phyloP scores from a whole-genome alignment of 306 rosid species.

The Sechiopsis laciniata region DNA sequence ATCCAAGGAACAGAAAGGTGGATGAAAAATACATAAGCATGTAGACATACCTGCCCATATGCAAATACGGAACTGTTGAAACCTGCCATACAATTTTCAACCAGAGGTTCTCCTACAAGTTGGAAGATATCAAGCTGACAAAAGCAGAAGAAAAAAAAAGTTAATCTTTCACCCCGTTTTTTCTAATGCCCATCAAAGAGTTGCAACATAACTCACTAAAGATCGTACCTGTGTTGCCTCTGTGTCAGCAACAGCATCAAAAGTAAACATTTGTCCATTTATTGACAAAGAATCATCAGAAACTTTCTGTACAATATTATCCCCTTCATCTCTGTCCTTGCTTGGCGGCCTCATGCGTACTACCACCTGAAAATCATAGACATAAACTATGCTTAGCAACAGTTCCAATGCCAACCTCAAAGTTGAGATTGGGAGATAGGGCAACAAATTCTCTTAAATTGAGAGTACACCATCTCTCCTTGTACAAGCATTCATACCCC shows the following conservation, averaged over 20 bases:
- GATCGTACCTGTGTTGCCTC: conserved; percentile 75
- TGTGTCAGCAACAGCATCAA: conserved; percentile 78
- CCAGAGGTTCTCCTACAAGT: conserved; percentile 84
- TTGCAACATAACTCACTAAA: conserved; percentile 18
- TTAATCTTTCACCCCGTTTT: conserved; percentile 14
- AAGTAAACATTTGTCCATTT: conserved; percentile 80
- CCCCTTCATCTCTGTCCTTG: conserved; percentile 68
- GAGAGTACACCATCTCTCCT: conserved; percentile 4
- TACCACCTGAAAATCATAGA: conserved; percentile 46
- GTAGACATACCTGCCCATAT: conserved; percentile 71
- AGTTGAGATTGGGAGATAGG: not conserved
- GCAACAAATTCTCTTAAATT: not conserved
- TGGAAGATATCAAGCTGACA: conserved; percentile 83
- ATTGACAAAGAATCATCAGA: conserved; percentile 60
- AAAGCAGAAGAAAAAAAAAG: conserved; percentile 1
- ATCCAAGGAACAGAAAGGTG: conserved; percentile 3
- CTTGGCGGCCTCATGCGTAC: conserved; percentile 78
- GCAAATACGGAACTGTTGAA: conserved; percentile 98
- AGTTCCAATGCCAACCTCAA: conserved; percentile 6
- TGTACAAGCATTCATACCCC: not conserved
- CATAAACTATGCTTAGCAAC: not conserved
- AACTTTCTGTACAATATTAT: conserved; percentile 60
- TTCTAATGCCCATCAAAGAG: conserved; percentile 15
- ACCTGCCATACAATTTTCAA: conserved; percentile 91
- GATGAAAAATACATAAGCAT: not conserved